A percentile compares a stretch with the other conserved stretches of the same genome.
phyloP scores from a whole-genome alignment of 1,284 basidiomycete genomes.

The Naganishia cerealis region DNA sequence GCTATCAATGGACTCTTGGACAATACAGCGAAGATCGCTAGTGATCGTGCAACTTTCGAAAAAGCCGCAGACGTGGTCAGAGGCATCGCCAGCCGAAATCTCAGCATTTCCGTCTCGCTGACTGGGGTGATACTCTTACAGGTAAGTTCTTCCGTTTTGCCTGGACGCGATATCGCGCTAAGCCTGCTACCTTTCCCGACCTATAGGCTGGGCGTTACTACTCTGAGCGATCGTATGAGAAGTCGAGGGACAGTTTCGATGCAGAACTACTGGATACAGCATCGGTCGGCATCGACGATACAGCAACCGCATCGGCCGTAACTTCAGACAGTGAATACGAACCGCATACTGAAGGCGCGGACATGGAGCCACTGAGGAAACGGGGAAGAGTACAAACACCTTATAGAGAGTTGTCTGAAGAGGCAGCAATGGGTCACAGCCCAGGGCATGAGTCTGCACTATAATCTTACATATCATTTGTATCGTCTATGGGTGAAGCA shows the following conservation, averaged over 20 bases:
- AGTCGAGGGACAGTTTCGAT: conserved; percentile 7
- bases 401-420: conserved; percentile 28
- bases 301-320: conserved; percentile 1
- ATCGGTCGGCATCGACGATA: neutral
- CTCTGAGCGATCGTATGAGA: conserved; percentile 29
- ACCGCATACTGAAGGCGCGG: neutral
- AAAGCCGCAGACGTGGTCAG: conserved; percentile 14
- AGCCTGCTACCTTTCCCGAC: neutral
- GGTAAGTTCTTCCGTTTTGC: conserved; percentile 12
- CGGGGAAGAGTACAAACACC: conserved; percentile 30
- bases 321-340: conserved; percentile 16
- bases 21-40: neutral
- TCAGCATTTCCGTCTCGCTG: conserved; percentile 31
- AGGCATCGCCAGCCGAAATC: conserved; percentile 29
- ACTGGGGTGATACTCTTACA: conserved; percentile 34
- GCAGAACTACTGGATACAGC: neutral
- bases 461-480: neutral
- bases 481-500: neutral
- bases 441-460: neutral
- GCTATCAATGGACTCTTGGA: conserved; percentile 11
- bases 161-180: neutral
- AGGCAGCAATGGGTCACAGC: conserved; percentile 11
- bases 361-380: conserved; percentile 13
- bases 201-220: conserved; percentile 31
- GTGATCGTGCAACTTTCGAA: neutral